These are phyloP conservation scores for Ascomycota sp. DNA, from an alignment of 2,329 filamentous ascomycete species.

Conservation along the genomic window DNA sequence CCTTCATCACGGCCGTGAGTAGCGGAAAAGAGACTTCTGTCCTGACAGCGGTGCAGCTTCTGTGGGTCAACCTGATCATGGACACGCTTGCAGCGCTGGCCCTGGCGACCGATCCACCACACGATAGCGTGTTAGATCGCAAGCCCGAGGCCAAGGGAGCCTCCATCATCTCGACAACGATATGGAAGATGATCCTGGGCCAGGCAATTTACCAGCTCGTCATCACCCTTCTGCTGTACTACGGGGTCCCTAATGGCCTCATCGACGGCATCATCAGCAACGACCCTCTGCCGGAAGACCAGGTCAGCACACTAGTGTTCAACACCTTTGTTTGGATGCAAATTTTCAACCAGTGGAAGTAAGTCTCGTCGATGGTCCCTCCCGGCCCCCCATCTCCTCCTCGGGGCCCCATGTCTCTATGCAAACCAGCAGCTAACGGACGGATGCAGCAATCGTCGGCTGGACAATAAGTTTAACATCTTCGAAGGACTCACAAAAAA, in stretches of 20 bases:
- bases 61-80: conserved; percentile 97
- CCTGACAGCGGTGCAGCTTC: conserved; percentile 70
- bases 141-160: conserved; percentile 41
- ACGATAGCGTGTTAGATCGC: conserved; percentile 58
- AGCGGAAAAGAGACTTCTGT: conserved; percentile 51
- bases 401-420: neutral
- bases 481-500: conserved; percentile 76
- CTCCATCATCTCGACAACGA: conserved; percentile 60
- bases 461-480: conserved; percentile 91
- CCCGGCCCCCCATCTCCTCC: too few species aligned
- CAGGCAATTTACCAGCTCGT: conserved; percentile 79
- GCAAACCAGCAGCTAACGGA: neutral
- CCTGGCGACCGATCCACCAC: conserved; percentile 76
- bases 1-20: conserved; percentile 71
- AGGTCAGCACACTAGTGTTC: conserved; percentile 71
- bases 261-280: conserved; percentile 26
- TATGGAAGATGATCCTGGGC: conserved; percentile 99
- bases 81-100: conserved; percentile 83
- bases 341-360: conserved; percentile 96
- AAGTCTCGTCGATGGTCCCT: too few species aligned
- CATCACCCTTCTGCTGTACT: conserved; percentile 64
- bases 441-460: conserved; percentile 50
- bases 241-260: conserved; percentile 31
- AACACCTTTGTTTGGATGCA: conserved; percentile 99
- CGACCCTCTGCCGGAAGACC: conserved; percentile 13